These are phyloP conservation scores for Mycena kentingensis DNA, from an alignment of 768 basidiomycete species.

Conservation along the genomic window DNA sequence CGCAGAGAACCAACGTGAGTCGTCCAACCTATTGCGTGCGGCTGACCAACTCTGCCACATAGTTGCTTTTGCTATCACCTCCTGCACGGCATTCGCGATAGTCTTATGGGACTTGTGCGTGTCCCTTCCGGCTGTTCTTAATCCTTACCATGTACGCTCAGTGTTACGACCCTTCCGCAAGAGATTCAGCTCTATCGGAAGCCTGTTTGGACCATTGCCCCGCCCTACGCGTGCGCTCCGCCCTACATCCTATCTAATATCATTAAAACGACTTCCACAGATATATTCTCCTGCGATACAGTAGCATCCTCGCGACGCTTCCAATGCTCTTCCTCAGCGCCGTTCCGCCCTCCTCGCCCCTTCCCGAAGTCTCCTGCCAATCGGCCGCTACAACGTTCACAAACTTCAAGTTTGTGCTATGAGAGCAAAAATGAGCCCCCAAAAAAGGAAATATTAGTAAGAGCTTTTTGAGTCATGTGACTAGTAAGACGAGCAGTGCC, in stretches of 20 bases:
- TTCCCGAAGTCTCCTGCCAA: conserved; percentile 4
- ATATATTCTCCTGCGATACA: conserved; percentile 12
- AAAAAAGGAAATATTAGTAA: too few relatives aligned
- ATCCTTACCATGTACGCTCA: background rate
- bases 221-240: conserved; percentile 9
- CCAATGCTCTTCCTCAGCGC: conserved; percentile 9
- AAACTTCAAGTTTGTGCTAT: too few relatives aligned
- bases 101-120: conserved; percentile 15
- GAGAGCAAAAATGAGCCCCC: too few relatives aligned
- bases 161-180: conserved; percentile 6
- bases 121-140: too few relatives aligned
- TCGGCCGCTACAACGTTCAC: too few relatives aligned
- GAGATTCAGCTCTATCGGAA: conserved; percentile 15
- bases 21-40: too few relatives aligned
- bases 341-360: background rate
- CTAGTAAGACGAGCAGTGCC: too few relatives aligned
- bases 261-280: background rate
- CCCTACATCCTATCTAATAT: background rate
- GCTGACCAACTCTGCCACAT: too few relatives aligned
- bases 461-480: too few relatives aligned
- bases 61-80: conserved; percentile 10
- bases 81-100: conserved; percentile 11
- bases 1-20: too few relatives aligned
- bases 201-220: conserved; percentile 13
- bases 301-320: conserved; percentile 15